These are phyloP conservation scores for Nakaseomyces nivariensis DNA, from an alignment of 1,139 yeast species.

Conservation along the genomic window DNA sequence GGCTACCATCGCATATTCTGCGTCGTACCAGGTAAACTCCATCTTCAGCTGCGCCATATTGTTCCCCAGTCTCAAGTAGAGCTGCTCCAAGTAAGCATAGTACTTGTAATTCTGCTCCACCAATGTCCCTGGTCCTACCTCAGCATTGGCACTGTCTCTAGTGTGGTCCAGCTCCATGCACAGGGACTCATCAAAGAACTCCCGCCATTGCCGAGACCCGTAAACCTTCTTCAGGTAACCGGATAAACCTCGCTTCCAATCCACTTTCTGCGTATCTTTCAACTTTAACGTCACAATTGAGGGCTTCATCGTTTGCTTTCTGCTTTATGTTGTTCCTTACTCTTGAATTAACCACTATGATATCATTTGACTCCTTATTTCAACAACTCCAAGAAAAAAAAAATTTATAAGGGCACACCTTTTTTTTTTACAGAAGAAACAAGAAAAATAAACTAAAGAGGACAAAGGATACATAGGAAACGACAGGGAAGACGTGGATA, in stretches of 20 bases:
- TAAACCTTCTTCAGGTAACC: constrained; percentile 24
- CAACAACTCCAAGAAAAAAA: too few relatives aligned
- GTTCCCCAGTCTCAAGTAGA: constrained; percentile 69
- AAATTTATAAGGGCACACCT: too few relatives aligned
- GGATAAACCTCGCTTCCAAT: constrained; percentile 25
- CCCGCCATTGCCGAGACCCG: constrained; percentile 25
- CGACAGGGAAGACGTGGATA: too few relatives aligned
- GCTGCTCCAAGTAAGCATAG: constrained; percentile 71
- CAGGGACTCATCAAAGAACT: constrained; percentile 23
- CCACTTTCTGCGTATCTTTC: constrained; percentile 26
- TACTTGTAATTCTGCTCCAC: constrained; percentile 55
- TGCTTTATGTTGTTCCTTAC: too few relatives aligned
- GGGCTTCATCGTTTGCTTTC: constrained; percentile 18
- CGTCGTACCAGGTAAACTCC: constrained; percentile 75
- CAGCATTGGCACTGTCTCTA: constrained; percentile 36
- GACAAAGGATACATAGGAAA: too few relatives aligned
- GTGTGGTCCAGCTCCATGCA: constrained; percentile 22
- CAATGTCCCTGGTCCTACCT: constrained; percentile 35
- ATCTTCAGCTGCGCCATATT: constrained; percentile 46
- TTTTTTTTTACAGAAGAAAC: too few relatives aligned
- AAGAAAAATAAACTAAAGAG: too few relatives aligned
- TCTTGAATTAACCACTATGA: too few relatives aligned
- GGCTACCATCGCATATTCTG: constrained; percentile 33
- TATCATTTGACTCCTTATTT: too few relatives aligned
- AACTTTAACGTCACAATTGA: constrained; percentile 17